Conservation (phyloP, 2,329 filamentous ascomycete genomes). For the Colletotrichum falcatum region DNA sequence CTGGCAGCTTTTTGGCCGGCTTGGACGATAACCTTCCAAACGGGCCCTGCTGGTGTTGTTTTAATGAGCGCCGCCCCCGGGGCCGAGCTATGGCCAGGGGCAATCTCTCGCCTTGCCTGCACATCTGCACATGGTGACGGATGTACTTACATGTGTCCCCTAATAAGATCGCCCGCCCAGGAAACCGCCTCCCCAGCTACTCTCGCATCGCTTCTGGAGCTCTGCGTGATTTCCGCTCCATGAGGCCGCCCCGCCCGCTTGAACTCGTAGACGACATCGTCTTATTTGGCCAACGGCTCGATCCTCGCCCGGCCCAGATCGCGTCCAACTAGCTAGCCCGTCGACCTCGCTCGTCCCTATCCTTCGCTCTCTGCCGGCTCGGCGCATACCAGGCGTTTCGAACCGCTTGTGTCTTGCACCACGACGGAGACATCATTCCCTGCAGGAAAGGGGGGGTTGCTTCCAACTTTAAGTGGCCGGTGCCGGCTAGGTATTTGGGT, state of each 20-base stretch:
- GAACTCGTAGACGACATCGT: conserved; percentile 36
- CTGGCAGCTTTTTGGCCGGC: conserved; percentile 4
- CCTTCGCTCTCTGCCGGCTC: not conserved
- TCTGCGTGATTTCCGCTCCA: conserved; percentile 34
- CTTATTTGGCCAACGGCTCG: conserved; percentile 34
- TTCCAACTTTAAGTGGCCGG: not conserved
- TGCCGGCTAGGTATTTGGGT: not conserved
- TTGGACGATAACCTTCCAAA: not conserved
- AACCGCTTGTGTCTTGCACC: not conserved
- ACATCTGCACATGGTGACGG: not conserved
- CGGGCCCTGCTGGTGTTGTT: conserved; percentile 21
- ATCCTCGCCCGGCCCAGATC: conserved; percentile 9
- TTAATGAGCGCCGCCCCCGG: conserved; percentile 30
- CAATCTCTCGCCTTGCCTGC: conserved; percentile 24
- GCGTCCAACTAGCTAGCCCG: too few relatives aligned
- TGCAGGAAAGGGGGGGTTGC: not conserved
- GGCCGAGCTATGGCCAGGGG: conserved; percentile 21
- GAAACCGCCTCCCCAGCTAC: conserved; percentile 21
- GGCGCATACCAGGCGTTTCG: not conserved
- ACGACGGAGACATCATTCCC: not conserved
- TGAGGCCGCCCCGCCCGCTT: conserved; percentile 35
- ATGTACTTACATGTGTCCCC: not conserved
- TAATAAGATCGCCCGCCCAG: conserved; percentile 1
- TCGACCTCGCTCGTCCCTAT: not conserved
- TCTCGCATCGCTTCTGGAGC: conserved; percentile 32